These are phyloP conservation scores for Violaceomyces palustris DNA, from an alignment of 1,284 basidiomycete species.

Conservation along the genomic window DNA sequence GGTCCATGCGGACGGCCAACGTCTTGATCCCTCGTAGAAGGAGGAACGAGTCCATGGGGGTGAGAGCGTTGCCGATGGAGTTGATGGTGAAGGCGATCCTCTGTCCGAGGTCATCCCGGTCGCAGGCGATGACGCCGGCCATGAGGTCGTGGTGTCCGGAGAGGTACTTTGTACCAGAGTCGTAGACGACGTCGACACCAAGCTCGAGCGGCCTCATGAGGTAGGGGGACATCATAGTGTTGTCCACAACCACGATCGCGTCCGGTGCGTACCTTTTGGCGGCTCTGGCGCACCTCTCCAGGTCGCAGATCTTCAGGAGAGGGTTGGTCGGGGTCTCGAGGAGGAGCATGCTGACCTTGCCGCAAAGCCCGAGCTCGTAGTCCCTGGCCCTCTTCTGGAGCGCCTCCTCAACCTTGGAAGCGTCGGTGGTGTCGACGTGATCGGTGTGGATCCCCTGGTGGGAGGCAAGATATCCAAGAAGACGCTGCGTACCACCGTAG, in stretches of 20 bases:
- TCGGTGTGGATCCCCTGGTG: constrained; percentile 85
- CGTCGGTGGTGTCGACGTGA: constrained; percentile 87
- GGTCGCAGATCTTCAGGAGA: constrained; percentile 88
- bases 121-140: constrained; percentile 71
- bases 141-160: constrained; percentile 98
- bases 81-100: constrained; percentile 88
- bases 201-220: constrained; percentile 91
- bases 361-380: constrained; percentile 23
- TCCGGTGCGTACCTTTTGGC: constrained; percentile 47
- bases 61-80: constrained; percentile 91
- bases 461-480: constrained; percentile 81
- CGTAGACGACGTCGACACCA: constrained; percentile 94
- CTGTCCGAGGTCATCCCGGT: constrained; percentile 83
- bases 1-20: constrained; percentile 90
- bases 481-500: constrained; percentile 94
- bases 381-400: constrained; percentile 35
- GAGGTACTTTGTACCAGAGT: constrained; percentile 96
- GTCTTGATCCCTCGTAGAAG: constrained; percentile 95
- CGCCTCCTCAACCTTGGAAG: constrained; percentile 53
- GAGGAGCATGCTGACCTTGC: constrained; percentile 56
- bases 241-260: constrained; percentile 61
- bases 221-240: constrained; percentile 99
- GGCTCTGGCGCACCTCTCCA: constrained; percentile 57
- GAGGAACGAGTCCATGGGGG: constrained; percentile 76
- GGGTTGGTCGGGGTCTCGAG: constrained; percentile 98